Conservation (phyloP, 352 stramenopile genomes). For the Phytopythium boreale region DNA sequence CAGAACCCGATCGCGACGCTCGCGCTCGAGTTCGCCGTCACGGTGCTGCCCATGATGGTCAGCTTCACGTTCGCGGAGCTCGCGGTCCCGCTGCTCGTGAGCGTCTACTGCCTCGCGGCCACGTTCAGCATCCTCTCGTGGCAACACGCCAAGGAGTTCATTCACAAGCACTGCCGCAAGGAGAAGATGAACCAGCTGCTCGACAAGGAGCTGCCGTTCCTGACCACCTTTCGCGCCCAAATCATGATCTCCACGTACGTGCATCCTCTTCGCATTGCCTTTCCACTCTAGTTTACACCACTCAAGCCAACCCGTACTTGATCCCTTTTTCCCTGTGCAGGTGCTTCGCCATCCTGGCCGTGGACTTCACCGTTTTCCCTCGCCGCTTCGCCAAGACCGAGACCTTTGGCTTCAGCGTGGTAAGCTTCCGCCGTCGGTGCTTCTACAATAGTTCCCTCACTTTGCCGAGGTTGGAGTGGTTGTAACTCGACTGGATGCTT, state of each 20-base stretch:
- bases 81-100: constrained; percentile 48
- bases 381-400: constrained; percentile 95
- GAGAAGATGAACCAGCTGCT: constrained; percentile 79
- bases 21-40: constrained; percentile 64
- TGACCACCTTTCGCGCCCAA: constrained; percentile 78
- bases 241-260: constrained; percentile 82
- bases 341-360: constrained; percentile 94
- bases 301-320: not conserved
- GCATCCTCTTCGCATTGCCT: not conserved
- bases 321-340: constrained; percentile 18
- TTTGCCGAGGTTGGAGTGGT: not conserved
- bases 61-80: constrained; percentile 65
- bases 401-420: constrained; percentile 93
- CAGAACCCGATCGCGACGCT: constrained; percentile 56
- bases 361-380: constrained; percentile 97
- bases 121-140: constrained; percentile 60
- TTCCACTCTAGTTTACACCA: not conserved
- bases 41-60: constrained; percentile 69
- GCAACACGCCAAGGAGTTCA: constrained; percentile 67
- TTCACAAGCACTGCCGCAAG: constrained; percentile 78
- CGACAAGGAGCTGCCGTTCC: constrained; percentile 66
- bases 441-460: not conserved
- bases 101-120: constrained; percentile 49
- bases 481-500: not conserved
- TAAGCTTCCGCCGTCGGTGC: constrained; percentile 18